These are phyloP conservation scores for Drechslerella stenobrocha DNA, from an alignment of 2,329 filamentous ascomycete genomes.

Conservation along the genomic window DNA sequence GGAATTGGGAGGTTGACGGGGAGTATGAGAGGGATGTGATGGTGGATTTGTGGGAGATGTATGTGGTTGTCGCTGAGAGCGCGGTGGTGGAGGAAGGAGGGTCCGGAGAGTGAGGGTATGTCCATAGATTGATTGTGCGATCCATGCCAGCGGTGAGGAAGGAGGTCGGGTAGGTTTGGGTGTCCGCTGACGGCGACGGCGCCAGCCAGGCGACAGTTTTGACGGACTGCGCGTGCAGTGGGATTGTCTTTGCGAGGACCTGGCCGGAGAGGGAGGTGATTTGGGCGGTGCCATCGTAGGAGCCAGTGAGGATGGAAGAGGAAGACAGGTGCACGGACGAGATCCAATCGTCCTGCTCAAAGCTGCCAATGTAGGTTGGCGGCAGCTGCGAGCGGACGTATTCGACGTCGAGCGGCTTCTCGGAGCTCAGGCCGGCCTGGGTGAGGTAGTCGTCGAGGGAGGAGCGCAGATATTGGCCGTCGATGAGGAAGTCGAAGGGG, in stretches of 20 bases:
- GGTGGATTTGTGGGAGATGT: conserved; percentile 46
- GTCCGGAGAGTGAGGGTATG: conserved; percentile 68
- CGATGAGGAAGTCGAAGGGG: conserved; percentile 92
- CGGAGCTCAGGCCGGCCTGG: conserved; percentile 81
- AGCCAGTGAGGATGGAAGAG: conserved; percentile 74
- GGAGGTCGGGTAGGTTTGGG: too few relatives aligned
- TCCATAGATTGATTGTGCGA: conserved; percentile 84
- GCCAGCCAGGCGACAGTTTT: conserved; percentile 79
- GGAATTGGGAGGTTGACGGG: conserved; percentile 71
- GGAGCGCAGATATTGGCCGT: conserved; percentile 86
- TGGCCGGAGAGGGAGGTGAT: conserved; percentile 91
- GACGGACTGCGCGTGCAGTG: conserved; percentile 75
- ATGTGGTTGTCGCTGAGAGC: conserved; percentile 59
- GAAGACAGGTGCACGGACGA: conserved; percentile 72
- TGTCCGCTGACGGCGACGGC: conserved; percentile 62
- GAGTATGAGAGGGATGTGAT: conserved; percentile 43
- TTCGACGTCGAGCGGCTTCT: conserved; percentile 83
- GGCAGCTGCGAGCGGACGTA: conserved; percentile 91
- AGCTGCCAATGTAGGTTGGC: conserved; percentile 84
- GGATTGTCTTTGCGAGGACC: conserved; percentile 69
- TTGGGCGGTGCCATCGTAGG: conserved; percentile 84
- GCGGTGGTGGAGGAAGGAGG: conserved; percentile 69
- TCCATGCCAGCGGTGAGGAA: conserved; percentile 83
- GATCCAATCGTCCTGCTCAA: conserved; percentile 98
- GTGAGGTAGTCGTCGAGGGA: conserved; percentile 89